phyloP scores from a whole-genome alignment of 1,284 basidiomycete genomes.

The Apiotrichum sp. region DNA sequence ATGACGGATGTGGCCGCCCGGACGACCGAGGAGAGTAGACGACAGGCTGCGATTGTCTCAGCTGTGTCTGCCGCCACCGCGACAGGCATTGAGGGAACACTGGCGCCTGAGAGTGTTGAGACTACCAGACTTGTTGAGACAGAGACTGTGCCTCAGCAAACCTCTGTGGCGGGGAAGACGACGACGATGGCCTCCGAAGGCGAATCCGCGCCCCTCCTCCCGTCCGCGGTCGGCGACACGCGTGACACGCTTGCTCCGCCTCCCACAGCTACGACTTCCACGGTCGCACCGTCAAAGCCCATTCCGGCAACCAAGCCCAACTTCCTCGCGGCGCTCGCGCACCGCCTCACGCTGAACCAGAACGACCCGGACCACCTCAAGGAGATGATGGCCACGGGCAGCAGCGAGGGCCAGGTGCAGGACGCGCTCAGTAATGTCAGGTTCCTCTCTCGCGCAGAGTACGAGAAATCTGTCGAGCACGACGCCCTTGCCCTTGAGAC shows the following conservation, averaged over 20 bases:
- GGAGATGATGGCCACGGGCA: not conserved
- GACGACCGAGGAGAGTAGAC: not conserved
- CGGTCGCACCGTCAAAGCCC: too few species aligned
- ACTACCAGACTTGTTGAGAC: too few species aligned
- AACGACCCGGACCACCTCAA: slow-evolving; percentile 1
- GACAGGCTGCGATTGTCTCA: not conserved
- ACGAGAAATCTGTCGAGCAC: not conserved
- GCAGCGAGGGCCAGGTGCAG: not conserved
- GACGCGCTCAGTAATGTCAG: not conserved
- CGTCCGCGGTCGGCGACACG: too few species aligned
- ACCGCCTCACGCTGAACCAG: not conserved
- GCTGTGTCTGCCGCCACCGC: not conserved
- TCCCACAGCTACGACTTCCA: too few species aligned
- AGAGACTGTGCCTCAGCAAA: too few species aligned
- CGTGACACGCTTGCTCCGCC: too few species aligned
- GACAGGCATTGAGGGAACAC: not conserved
- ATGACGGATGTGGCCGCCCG: not conserved
- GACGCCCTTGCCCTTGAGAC: not conserved
- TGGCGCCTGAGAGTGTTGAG: too few species aligned
- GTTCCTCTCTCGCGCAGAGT: not conserved
- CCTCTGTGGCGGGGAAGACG: too few species aligned
- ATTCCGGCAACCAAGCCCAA: not conserved
- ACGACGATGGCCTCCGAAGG: too few species aligned
- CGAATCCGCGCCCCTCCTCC: too few species aligned
- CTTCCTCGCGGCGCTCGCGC: not conserved